Evolutionary conservation across 2,329 filamentous ascomycete genomes (phyloP).

Genomic region (Camptophora hylomeconis): DNA sequence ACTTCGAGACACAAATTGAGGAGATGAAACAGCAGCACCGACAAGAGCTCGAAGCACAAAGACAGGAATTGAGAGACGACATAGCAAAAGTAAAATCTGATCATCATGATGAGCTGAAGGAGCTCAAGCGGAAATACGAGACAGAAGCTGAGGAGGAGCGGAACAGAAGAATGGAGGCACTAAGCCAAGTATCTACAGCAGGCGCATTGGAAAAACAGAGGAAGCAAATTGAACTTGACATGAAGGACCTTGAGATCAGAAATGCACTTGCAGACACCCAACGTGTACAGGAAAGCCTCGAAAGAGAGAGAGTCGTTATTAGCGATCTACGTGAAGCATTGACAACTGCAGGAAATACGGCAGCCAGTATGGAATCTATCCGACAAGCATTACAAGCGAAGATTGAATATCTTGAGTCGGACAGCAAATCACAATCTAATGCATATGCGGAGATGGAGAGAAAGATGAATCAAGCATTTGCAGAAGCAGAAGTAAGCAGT

Average conservation of each 20-base stretch:
- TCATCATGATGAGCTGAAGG: slow-evolving; percentile 56
- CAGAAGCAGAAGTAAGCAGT: slow-evolving; percentile 54
- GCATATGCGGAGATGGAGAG: slow-evolving; percentile 72
- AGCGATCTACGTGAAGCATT: slow-evolving; percentile 45
- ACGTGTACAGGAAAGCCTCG: slow-evolving; percentile 35
- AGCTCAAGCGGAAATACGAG: slow-evolving; percentile 49
- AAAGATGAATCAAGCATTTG: slow-evolving; percentile 64
- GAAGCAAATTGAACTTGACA: slow-evolving; percentile 32
- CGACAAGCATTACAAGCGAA: slow-evolving; percentile 66
- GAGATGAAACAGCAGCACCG: slow-evolving; percentile 40
- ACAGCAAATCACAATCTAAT: slow-evolving; percentile 76
- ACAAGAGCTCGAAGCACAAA: slow-evolving; percentile 27
- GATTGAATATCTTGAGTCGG: slow-evolving; percentile 79
- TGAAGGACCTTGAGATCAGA: slow-evolving; percentile 41
- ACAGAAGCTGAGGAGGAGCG: slow-evolving; percentile 56
- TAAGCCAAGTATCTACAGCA: slow-evolving; percentile 49
- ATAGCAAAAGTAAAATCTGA: slow-evolving; percentile 44
- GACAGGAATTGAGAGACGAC: slow-evolving; percentile 36
- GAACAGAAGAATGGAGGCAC: slow-evolving; percentile 44
- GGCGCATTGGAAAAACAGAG: slow-evolving; percentile 34
- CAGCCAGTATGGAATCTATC: slow-evolving; percentile 57
- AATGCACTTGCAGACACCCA: slow-evolving; percentile 28
- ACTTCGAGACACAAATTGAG: slow-evolving; percentile 39
- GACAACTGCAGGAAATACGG: slow-evolving; percentile 46
- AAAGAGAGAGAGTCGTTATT: slow-evolving; percentile 51